Base-by-base conservation (phyloP, 2,329 filamentous ascomycete species). In the Botrytis sinoallii region DNA sequence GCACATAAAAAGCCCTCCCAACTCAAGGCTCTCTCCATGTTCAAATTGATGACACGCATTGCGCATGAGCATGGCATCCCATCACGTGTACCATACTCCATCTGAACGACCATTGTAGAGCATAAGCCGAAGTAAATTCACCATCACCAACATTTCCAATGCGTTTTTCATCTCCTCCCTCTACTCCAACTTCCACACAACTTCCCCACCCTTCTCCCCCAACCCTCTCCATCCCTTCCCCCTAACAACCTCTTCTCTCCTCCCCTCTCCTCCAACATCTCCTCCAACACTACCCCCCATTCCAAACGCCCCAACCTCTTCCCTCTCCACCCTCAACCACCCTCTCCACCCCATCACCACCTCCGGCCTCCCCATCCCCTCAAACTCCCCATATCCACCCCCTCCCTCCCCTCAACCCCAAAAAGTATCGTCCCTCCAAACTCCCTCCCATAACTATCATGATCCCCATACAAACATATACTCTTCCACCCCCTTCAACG, bases 401-500 rank as follows among this genome's bases (percentile, higher is more conserved):
- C 76, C 32, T 74, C 77, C 16, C 73, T 74, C 67, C 74, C 75
- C 29, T 74, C 76, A 32, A 74, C 76, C 18, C 80, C 80, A 55
- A 77, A 74, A 3, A 82, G 76, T 64, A 82, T 75, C 14, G 76
- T 78, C 9, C 76, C 79, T 2, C 76, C 70, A 78, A 80, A 80
- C 40, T 79, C 79, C 70, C 79, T 74, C 2, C 74, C 77, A 35
- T 75, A 74, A 75, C 78, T 80, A 35, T 35, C 60, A 74, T 81
- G 79, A 9, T 75, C 70, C 2, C 77, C 77, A 72, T 76, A 75
- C 12, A 81, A 81, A 57, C 79, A 82, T 80, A 74, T 79, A 82
- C 9, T 55, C 46, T 64, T 80, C 79, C 44, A 80, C 52, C 20
- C 73, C 73, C 14, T 75, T 76, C 12, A 81, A 44, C 4, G 78